Evolutionary conservation across 2,329 filamentous ascomycete species (phyloP), one percentile per base, ranked within the genome.

Genomic region (Acrodontium crateriforme): DNA sequence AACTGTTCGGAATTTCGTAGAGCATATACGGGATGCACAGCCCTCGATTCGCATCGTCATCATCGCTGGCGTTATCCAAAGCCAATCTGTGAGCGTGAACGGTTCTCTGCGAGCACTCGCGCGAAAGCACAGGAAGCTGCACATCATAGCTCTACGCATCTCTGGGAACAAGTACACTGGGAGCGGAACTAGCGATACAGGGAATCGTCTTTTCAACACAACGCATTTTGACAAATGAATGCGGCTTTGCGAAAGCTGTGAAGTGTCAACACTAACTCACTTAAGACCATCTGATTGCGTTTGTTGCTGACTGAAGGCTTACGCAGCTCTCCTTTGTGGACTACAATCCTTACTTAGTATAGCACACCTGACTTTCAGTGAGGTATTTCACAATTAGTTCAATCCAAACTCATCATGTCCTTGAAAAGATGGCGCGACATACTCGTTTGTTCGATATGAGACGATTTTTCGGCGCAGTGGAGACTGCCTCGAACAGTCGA

Each of bases 201-300:
- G 69, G 0, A 64, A 74, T 36, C 59, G 68, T 4, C 50, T 74
- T 2, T 74, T 72, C 44, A 72, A 73, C 42, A 74, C 65, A 0
- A 67, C 60, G 3, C 49, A 63, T 37, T 34, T 68, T 26, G 39
- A 41, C 24, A 59, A 36, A 52, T 17, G 15, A 24, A 16, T 11
- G 14, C 4, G 25, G 16, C 21, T 25, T 25, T 17, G 9, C 18
- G 4, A 18, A 20, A 22, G 4, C n/a, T 4, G 17, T 17, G n/a
- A 25, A 21, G 4, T 12, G 13, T 16, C 18, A 24, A 24, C 13
- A 17, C 16, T 13, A 16, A 13, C 9, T 14, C 6, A 28, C 25
- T n/a, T 9, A 5, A 25, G 13, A 24, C 27, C n/a, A n/a, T n/a
- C n/a, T n/a, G n/a, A n/a, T n/a, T n/a, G n/a, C n/a, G n/a, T n/a